Conservation (phyloP, 2,329 filamentous ascomycete genomes). For the Fusarium redolens region DNA sequence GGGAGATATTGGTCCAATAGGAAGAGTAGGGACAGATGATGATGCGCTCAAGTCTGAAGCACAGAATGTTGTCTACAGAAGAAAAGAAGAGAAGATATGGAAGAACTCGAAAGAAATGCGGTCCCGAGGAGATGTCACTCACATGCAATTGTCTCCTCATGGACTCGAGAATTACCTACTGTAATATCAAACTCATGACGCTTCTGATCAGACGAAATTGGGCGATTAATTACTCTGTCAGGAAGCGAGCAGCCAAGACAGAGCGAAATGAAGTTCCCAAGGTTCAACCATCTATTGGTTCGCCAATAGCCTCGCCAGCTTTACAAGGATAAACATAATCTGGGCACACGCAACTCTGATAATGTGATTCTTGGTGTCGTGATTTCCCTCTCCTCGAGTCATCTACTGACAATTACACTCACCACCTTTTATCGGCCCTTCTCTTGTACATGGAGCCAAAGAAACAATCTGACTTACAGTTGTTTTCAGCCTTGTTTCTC, state of each 20-base stretch:
- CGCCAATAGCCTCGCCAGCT: slow-evolving; percentile 20
- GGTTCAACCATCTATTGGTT: slow-evolving; percentile 18
- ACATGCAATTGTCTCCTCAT: background rate
- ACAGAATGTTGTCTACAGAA: slow-evolving; percentile 18
- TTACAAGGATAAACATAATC: slow-evolving; percentile 2
- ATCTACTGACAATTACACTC: background rate
- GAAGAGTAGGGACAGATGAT: slow-evolving; percentile 8
- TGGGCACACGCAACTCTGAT: slow-evolving; percentile 19
- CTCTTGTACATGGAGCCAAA: background rate
- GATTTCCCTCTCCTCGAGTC: background rate
- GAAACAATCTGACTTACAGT: background rate
- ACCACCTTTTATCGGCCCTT: slow-evolving; percentile 30
- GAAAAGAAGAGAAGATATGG: background rate
- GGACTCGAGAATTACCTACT: background rate
- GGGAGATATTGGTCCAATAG: slow-evolving; percentile 13
- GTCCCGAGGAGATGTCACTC: background rate
- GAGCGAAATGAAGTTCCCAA: slow-evolving; percentile 21
- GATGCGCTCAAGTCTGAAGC: slow-evolving; percentile 20
- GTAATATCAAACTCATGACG: slow-evolving; percentile 18
- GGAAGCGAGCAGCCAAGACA: slow-evolving; percentile 31
- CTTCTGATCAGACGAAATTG: slow-evolving; percentile 18
- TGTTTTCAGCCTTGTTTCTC: slow-evolving; percentile 20
- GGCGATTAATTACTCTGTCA: slow-evolving; percentile 24
- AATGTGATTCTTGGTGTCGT: background rate
- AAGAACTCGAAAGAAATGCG: background rate